These are phyloP conservation scores for Colletotrichum sp. DNA, from an alignment of 2,329 filamentous ascomycete species.

Conservation along the genomic window DNA sequence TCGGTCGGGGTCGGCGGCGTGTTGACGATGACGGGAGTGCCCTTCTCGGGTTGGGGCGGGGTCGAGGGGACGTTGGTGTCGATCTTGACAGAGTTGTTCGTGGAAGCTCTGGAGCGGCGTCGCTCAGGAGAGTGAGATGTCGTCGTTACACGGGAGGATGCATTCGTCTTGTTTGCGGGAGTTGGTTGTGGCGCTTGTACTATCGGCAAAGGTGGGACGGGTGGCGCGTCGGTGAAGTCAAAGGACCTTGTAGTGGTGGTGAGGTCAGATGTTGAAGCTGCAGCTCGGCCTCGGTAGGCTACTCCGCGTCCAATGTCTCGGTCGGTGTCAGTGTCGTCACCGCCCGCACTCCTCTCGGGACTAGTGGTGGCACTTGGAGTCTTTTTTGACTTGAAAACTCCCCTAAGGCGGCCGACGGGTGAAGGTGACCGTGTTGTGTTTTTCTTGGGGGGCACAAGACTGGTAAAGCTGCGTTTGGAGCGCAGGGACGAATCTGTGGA, in stretches of 20 bases:
- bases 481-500: slow-evolving; percentile 29
- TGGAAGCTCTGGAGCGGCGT: slow-evolving; percentile 16
- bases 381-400: slow-evolving; percentile 70
- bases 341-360: slow-evolving; percentile 30
- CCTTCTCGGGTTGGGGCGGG: slow-evolving; percentile 33
- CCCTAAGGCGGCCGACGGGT: slow-evolving; percentile 73
- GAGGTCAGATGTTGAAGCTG: slow-evolving; percentile 19
- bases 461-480: slow-evolving; percentile 37
- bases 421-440: slow-evolving; percentile 67
- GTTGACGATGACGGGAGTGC: slow-evolving; percentile 64
- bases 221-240: background rate
- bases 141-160: slow-evolving; percentile 13
- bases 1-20: slow-evolving; percentile 71
- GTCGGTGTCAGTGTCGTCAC: slow-evolving; percentile 21
- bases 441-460: slow-evolving; percentile 45
- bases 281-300: slow-evolving; percentile 13
- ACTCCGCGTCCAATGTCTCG: slow-evolving; percentile 7
- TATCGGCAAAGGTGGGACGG: background rate
- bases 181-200: background rate
- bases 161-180: slow-evolving; percentile 4
- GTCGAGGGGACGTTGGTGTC: slow-evolving; percentile 26
- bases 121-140: slow-evolving; percentile 11
- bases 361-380: slow-evolving; percentile 46
- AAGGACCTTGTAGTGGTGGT: slow-evolving; percentile 6
- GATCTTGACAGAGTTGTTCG: slow-evolving; percentile 23